phyloP scores from a whole-genome alignment of 2,329 filamentous ascomycete species.

The Aspergillus quadrilineatus region DNA sequence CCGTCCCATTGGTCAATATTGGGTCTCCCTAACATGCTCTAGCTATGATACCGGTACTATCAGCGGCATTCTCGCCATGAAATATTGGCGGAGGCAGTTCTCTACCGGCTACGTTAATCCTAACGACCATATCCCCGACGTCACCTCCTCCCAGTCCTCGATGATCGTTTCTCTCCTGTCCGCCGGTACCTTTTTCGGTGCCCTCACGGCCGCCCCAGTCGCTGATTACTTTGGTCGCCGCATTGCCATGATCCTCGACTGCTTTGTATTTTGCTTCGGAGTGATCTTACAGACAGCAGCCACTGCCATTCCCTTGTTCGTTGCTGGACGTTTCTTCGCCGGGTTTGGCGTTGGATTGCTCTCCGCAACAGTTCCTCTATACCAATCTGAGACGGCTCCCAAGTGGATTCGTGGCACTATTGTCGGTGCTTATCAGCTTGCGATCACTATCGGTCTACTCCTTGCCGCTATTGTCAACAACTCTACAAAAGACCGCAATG shows the following conservation, averaged over 20 bases:
- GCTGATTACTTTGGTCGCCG: constrained; percentile 43
- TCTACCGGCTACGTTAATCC: constrained; percentile 38
- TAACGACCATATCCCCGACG: constrained; percentile 41
- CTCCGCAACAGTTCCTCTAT: constrained; percentile 66
- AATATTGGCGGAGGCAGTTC: constrained; percentile 41
- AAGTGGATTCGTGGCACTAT: constrained; percentile 73
- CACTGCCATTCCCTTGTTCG: constrained; percentile 35
- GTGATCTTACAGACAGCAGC: constrained; percentile 35
- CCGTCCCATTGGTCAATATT: background rate
- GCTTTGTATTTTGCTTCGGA: constrained; percentile 35
- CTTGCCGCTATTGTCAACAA: constrained; percentile 73
- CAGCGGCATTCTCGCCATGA: constrained; percentile 52
- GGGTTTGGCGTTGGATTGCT: constrained; percentile 70
- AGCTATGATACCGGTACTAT: constrained; percentile 57
- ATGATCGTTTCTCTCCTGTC: constrained; percentile 73
- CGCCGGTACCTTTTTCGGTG: constrained; percentile 71
- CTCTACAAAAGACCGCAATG: constrained; percentile 59
- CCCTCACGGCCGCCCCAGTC: constrained; percentile 66
- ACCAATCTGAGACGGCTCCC: constrained; percentile 77
- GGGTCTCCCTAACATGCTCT: background rate
- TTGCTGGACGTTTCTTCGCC: constrained; percentile 53
- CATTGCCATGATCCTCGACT: constrained; percentile 41
- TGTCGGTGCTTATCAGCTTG: constrained; percentile 77
- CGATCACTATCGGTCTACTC: constrained; percentile 73
- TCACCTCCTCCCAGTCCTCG: constrained; percentile 56